A percentile compares a stretch with the other conserved stretches of the same genome.
phyloP scores from a whole-genome alignment of 352 stramenopile species.

The Elongisporangium prolatum region DNA sequence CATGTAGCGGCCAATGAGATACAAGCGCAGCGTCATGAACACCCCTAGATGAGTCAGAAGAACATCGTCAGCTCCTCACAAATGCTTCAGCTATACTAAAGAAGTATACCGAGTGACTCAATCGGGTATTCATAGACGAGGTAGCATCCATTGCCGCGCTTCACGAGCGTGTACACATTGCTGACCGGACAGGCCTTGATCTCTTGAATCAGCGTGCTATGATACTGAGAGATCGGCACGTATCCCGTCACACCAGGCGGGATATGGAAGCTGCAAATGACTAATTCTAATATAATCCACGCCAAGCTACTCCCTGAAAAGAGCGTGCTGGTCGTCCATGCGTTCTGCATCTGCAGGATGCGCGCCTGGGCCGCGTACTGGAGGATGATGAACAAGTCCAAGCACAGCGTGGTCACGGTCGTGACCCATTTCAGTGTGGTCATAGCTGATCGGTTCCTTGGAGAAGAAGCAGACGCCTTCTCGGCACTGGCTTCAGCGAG shows the following conservation, averaged over 20 bases:
- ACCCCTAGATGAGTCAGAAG: conserved; percentile 25
- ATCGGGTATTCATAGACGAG: conserved; percentile 61
- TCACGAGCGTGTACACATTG: conserved; percentile 21
- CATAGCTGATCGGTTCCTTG: conserved; percentile 5
- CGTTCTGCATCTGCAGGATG: conserved; percentile 45
- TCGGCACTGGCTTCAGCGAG: conserved; percentile 22
- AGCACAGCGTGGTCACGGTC: conserved; percentile 27
- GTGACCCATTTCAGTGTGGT: conserved; percentile 33
- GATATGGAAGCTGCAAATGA: conserved; percentile 64
- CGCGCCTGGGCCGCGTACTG: conserved; percentile 37
- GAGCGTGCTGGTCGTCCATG: conserved; percentile 16
- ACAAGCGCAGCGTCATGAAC: conserved; percentile 62
- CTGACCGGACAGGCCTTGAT: conserved; percentile 11
- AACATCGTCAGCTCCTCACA: neutral
- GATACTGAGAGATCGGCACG: conserved; percentile 41
- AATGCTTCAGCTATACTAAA: neutral
- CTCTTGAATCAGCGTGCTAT: conserved; percentile 21
- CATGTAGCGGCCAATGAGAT: conserved; percentile 63
- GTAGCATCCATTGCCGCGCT: conserved; percentile 34
- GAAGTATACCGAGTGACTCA: conserved; percentile 41
- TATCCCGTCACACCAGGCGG: conserved; percentile 34
- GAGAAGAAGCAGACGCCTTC: neutral
- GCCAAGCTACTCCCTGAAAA: neutral
- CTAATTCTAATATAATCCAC: conserved; percentile 28
- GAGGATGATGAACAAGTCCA: conserved; percentile 41